Base-by-base conservation (phyloP, 1,284 basidiomycete species). In the Tilletia caries region DNA sequence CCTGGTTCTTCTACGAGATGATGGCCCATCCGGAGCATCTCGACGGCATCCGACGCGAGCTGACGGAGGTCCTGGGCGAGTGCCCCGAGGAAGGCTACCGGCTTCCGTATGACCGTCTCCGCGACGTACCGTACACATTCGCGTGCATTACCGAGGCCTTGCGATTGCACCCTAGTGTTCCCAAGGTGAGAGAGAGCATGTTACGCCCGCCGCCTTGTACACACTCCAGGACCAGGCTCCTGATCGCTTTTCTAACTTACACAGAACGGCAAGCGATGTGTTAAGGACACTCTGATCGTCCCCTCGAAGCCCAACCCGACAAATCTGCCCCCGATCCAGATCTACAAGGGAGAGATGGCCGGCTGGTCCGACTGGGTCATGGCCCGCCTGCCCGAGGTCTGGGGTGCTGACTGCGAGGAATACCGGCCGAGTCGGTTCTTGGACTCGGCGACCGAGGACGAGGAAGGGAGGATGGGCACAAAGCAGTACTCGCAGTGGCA, bases 341-440 rank as follows among this genome's bases (percentile, higher is more conserved):
- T 80, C 25, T 73, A 76, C 20, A 71, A 70, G 10, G 73, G 73
- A 23, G 77, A 80, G 67, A 20, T 64, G 60, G 33, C 77, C 15
- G 70, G 68, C 46, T 80, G 77, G 77, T 76, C 73, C 34, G 79
- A 80, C 67, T 80, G 77, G 77, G 76, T 74, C 27, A 79, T 80
- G 67, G 73, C 70, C 4, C 68, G 79, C 10, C 71, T 74, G 48
- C 74, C 75, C 0, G 76, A 76, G 3, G 75, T 80, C 4, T 80
- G 77, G 77, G 79, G 79, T 0, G 71, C 65, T 13, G 72, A 73
- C 69, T 72, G 71, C 64, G 73, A 67, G 37, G 73, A 78, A 20
- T 80, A 73, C 68, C 75, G 75, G 2, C 79, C 79, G n/a, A n/a
- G n/a, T n/a, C n/a, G n/a, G n/a, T n/a, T n/a, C n/a, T n/a, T n/a